These are phyloP conservation scores for Trifolium pratense DNA, from an alignment of 306 rosid species.

Conservation along the genomic window DNA sequence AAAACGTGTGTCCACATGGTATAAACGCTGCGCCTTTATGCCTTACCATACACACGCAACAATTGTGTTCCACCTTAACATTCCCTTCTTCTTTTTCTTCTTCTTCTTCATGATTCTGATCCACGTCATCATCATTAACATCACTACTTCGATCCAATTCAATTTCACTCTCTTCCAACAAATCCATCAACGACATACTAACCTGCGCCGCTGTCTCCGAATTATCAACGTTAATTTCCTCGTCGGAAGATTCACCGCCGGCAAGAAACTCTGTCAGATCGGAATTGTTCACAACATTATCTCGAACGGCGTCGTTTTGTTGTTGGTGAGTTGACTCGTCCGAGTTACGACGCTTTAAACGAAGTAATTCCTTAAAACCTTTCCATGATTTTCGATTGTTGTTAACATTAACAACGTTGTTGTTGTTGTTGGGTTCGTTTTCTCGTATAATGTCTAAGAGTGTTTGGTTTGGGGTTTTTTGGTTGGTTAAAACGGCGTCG, in stretches of 20 bases:
- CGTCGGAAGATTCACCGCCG: constrained; percentile 26
- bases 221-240: constrained; percentile 9
- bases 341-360: constrained; percentile 35
- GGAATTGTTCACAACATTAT: background rate
- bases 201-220: constrained; percentile 41
- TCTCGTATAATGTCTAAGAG: constrained; percentile 70
- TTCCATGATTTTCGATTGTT: constrained; percentile 62
- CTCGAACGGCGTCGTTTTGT: constrained; percentile 9
- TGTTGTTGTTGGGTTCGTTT: constrained; percentile 27
- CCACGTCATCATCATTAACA: constrained; percentile 34
- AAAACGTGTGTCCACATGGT: constrained; percentile 90
- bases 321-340: constrained; percentile 36
- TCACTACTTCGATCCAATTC: constrained; percentile 44
- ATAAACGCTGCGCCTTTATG: constrained; percentile 81
- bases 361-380: constrained; percentile 66
- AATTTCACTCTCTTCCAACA: constrained; percentile 75
- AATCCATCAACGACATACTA: constrained; percentile 86
- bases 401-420: background rate
- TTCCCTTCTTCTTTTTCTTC: background rate
- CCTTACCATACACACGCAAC: constrained; percentile 96
- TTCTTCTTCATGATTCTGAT: background rate
- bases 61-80: constrained; percentile 47
- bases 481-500: constrained; percentile 49
- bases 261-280: background rate
- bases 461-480: constrained; percentile 52